Evolutionary conservation across 1,284 basidiomycete genomes (phyloP).

Genomic region (Acaromyces ingoldii): DNA sequence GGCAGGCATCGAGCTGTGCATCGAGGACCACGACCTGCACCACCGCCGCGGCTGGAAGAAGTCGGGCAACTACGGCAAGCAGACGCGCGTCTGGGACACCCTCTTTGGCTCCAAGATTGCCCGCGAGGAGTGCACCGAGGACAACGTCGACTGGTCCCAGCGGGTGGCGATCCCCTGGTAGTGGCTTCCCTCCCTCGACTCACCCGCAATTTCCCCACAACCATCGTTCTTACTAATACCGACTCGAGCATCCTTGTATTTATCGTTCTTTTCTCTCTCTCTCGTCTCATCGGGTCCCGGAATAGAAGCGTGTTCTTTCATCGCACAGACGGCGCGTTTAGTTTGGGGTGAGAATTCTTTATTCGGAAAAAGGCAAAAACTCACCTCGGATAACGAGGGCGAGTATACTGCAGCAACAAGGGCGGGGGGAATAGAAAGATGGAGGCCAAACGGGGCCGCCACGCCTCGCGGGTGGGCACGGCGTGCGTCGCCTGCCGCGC

Average conservation of each 20-base stretch:
- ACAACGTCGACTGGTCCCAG: background rate
- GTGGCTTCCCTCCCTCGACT: background rate
- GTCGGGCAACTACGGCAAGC: slow-evolving; percentile 44
- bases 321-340: too few species aligned
- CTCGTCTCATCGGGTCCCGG: too few species aligned
- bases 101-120: slow-evolving; percentile 40
- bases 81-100: slow-evolving; percentile 43
- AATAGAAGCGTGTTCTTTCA: too few species aligned
- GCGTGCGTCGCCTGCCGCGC: too few species aligned
- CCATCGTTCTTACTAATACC: background rate
- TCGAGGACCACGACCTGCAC: slow-evolving; percentile 51
- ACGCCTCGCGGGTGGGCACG: too few species aligned
- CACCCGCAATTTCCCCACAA: background rate
- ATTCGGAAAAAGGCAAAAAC: too few species aligned
- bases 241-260: background rate
- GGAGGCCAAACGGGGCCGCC: too few species aligned
- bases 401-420: too few species aligned
- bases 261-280: background rate
- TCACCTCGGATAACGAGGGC: too few species aligned
- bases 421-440: too few species aligned
- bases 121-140: slow-evolving; percentile 26
- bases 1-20: slow-evolving; percentile 30
- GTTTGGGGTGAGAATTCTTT: too few species aligned
- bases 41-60: slow-evolving; percentile 44
- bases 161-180: background rate